Conservation (phyloP, 2,329 filamentous ascomycete genomes). For the Hypomyces perniciosus region DNA sequence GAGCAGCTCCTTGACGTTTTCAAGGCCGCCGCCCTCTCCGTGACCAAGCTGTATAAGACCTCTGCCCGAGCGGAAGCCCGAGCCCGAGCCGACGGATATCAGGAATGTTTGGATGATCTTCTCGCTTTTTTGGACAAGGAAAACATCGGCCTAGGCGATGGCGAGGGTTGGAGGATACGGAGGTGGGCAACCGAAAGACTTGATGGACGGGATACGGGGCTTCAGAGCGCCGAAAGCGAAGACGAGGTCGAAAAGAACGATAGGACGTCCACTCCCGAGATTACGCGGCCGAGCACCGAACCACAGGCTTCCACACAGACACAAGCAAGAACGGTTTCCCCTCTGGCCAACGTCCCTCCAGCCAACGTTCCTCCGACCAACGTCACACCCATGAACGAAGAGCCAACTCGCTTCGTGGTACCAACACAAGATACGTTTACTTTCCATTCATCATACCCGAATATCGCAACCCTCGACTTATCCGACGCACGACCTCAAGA, state of each 20-base stretch:
- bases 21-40: constrained; percentile 84
- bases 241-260: constrained; percentile 63
- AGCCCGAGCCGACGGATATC: constrained; percentile 76
- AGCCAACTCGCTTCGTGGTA: constrained; percentile 37
- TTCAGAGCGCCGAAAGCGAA: constrained; percentile 57
- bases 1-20: constrained; percentile 80
- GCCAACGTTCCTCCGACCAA: constrained; percentile 6
- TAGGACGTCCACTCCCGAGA: constrained; percentile 51
- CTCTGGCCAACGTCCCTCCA: constrained; percentile 17
- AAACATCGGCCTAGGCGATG: constrained; percentile 70
- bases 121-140: constrained; percentile 79
- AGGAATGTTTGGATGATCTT: constrained; percentile 88
- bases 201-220: constrained; percentile 53
- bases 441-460: constrained; percentile 61
- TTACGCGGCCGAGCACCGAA: constrained; percentile 42
- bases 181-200: constrained; percentile 64
- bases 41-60: constrained; percentile 94
- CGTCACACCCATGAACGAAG: constrained; percentile 21
- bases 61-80: constrained; percentile 72
- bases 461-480: constrained; percentile 55
- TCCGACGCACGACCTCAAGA: constrained; percentile 46
- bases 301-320: constrained; percentile 26
- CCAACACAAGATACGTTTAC: constrained; percentile 59
- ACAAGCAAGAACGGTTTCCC: constrained; percentile 18
- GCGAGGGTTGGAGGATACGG: constrained; percentile 62